Evolutionary conservation across 2,329 filamentous ascomycete species (phyloP), one percentile per base, ranked within the genome.

Genomic region (Phialophora expanda): DNA sequence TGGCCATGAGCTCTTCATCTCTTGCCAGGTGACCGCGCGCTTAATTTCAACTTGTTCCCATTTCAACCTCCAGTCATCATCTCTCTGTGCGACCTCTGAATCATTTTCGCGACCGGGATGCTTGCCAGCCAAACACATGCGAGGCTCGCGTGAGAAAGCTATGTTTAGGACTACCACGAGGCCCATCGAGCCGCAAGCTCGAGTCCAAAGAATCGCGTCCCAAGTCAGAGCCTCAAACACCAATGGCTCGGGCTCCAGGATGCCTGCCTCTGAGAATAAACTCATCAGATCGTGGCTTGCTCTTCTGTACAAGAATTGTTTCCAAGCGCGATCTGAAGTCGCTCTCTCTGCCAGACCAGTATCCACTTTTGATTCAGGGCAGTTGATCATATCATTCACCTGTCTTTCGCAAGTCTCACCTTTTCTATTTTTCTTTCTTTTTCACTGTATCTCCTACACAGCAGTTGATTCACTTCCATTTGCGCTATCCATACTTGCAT

Each of bases 191-290:
- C 50, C 22, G 64, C 51, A 41, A 41, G 22, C 20, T 59, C 48
- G 34, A 56, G 34, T 30, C 46, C 55, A 56, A 44, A 62, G 46
- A 62, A 62, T 22, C 59, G 26, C 48, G 64, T 48, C n/a, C 28
- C 59, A n/a, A 20, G 22, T 48, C 46, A 41, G 46, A 50, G 54
- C 54, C 56, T 66, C 59, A 66, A 62, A 66, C 64, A 62, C 34
- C 46, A 50, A 32, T 50, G 20, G 55, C 53, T 30, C 14, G 17
- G 30, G 6, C 14, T 24, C 26, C 24, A 24, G 44, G 48, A 26
- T 56, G 46, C 48, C 55, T 57, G 46, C 48, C 55, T 54, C 64
- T 60, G 55, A 66, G 46, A 48, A 62, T 38, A 26, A 41, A 53
- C 38, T 14, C 22, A 28, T 20, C 56, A 20, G 26, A 22, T 30